Percentiles rank a stretch among this genome's conserved stretches.
phyloP scores from a whole-genome alignment of 305 asterid genomes.

The Caryopteris hybrid region DNA sequence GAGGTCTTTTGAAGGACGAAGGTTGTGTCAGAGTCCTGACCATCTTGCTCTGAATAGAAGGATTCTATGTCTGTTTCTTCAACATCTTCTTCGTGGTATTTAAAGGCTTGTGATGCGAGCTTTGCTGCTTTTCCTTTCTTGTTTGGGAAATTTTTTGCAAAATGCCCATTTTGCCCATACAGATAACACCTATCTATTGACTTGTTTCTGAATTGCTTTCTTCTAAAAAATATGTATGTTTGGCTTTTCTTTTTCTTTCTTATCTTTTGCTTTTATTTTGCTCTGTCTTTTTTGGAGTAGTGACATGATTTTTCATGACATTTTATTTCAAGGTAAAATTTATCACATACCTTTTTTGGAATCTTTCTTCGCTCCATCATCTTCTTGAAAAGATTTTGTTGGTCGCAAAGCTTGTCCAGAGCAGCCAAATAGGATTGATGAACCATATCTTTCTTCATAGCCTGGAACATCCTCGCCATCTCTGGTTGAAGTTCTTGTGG shows the following conservation, averaged over 20 bases:
- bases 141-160: background rate
- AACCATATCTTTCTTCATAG: background rate
- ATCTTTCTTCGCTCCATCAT: no score
- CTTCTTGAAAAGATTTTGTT: no score
- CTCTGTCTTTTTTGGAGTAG: no score
- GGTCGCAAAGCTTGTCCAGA: background rate
- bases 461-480: background rate
- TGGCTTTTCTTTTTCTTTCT: no score
- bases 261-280: no score
- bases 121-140: background rate
- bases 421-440: background rate
- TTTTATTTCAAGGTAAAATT: no score
- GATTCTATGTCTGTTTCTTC: background rate
- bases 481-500: background rate
- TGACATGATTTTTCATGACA: no score
- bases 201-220: background rate
- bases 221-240: no score
- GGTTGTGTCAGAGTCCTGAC: background rate
- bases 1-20: no score
- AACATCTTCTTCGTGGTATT: background rate
- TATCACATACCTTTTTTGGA: no score
- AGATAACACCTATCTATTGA: background rate
- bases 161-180: background rate
- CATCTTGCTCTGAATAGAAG: background rate
- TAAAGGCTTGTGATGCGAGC: background rate